Percentiles rank a stretch among this genome's conserved stretches.
These are phyloP conservation scores for Geosmithia flava DNA, from an alignment of 2,329 filamentous ascomycete genomes.

Conservation along the genomic window DNA sequence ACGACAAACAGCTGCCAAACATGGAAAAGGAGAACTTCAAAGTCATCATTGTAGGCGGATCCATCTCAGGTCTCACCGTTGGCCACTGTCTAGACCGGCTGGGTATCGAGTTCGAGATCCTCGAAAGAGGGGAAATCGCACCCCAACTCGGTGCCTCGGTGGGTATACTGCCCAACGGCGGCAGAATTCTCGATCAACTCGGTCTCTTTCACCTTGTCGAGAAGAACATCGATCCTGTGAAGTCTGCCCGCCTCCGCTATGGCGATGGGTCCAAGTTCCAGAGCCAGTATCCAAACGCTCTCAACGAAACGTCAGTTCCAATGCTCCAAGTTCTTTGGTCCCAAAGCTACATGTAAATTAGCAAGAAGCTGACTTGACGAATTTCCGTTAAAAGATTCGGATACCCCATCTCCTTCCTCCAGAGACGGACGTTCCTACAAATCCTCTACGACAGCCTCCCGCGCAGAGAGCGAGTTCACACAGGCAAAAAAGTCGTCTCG, in stretches of 20 bases:
- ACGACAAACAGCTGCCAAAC: too few relatives aligned
- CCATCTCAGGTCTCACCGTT: conserved; percentile 3
- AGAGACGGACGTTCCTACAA: background rate
- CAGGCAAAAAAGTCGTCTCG: background rate
- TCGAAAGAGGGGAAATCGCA: background rate
- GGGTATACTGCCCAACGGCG: background rate
- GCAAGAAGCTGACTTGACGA: background rate
- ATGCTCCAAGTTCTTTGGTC: too few relatives aligned
- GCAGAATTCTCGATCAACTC: conserved; percentile 1
- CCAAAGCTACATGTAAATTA: too few relatives aligned
- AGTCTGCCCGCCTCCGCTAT: background rate
- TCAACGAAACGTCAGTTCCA: background rate
- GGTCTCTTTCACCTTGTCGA: background rate
- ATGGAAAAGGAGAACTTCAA: conserved; percentile 3
- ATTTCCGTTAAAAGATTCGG: background rate
- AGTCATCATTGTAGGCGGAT: conserved; percentile 4
- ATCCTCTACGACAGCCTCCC: background rate
- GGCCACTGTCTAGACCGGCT: background rate
- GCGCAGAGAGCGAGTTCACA: background rate
- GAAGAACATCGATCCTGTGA: background rate
- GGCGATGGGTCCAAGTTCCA: background rate
- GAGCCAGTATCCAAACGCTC: background rate
- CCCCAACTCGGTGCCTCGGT: conserved; percentile 1
- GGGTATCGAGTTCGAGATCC: background rate
- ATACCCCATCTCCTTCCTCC: background rate